Evolutionary conservation across 2,329 filamentous ascomycete species (phyloP).

Genomic region (Ascochyta lentis): DNA sequence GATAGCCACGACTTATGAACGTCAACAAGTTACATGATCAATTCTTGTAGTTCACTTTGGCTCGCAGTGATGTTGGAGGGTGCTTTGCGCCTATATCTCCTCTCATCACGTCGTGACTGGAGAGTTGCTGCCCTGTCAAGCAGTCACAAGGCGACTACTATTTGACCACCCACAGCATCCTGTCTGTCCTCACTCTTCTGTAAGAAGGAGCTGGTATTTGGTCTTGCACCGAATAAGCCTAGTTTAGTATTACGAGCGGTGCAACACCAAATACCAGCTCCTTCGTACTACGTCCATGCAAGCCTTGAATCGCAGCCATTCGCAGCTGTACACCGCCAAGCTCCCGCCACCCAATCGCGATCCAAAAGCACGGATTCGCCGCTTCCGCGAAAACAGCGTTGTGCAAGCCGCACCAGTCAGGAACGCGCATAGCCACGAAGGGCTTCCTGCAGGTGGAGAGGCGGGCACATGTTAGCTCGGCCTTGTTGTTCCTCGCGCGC

Average conservation of each 20-base stretch:
- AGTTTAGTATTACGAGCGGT: too few species aligned
- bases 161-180: not conserved
- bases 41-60: not conserved
- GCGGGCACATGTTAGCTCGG: conserved; percentile 13
- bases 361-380: conserved; percentile 12
- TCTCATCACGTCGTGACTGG: not conserved
- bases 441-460: conserved; percentile 14
- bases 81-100: not conserved
- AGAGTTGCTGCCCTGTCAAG: not conserved
- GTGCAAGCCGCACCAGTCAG: conserved; percentile 16
- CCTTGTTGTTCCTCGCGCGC: conserved; percentile 4
- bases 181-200: not conserved
- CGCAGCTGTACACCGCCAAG: conserved; percentile 16
- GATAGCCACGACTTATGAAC: conserved; percentile 15
- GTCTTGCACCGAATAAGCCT: too few species aligned
- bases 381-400: conserved; percentile 5
- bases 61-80: not conserved
- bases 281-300: not conserved
- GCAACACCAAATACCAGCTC: not conserved
- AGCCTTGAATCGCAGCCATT: not conserved
- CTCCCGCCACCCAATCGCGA: conserved; percentile 13
- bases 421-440: conserved; percentile 13
- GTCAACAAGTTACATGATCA: not conserved
- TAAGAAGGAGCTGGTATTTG: not conserved
- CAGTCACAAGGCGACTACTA: conserved; percentile 4